Conservation (phyloP, 2,329 filamentous ascomycete species). For the Aspergillus costaricaensis region DNA sequence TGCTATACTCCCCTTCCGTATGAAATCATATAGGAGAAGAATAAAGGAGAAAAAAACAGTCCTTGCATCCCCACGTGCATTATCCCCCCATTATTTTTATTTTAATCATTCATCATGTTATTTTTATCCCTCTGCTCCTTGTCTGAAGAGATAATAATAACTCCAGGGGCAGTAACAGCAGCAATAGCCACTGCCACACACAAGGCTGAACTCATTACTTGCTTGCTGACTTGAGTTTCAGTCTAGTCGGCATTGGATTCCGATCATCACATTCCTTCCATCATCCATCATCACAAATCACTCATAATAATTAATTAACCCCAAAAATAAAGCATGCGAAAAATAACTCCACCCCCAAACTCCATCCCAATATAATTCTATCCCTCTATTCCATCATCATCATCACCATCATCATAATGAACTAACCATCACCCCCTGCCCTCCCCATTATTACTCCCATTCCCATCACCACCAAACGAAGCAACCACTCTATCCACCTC, state of each 20-base stretch:
- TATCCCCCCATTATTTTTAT: background rate
- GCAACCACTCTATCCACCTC: slow-evolving; percentile 4
- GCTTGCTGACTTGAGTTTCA: background rate
- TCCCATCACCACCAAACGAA: background rate
- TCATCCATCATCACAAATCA: background rate
- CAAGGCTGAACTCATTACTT: background rate
- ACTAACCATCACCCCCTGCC: background rate
- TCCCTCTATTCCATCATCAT: background rate
- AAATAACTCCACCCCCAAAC: slow-evolving; percentile 13
- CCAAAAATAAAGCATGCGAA: background rate
- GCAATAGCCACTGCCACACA: background rate
- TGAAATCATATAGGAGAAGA: no score
- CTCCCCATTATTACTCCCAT: background rate
- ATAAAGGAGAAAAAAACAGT: background rate
- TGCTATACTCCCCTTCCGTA: background rate
- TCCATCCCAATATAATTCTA: background rate
- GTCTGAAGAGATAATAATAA: background rate
- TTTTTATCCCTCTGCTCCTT: no score
- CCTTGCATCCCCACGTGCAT: background rate
- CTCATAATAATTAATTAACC: background rate
- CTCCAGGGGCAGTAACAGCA: background rate
- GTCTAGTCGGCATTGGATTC: background rate
- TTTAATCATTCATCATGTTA: no score
- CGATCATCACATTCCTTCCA: background rate
- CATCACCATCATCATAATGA: no score